Evolutionary conservation across 768 basidiomycete genomes (phyloP).

Genomic region (Pleurotus platypus): DNA sequence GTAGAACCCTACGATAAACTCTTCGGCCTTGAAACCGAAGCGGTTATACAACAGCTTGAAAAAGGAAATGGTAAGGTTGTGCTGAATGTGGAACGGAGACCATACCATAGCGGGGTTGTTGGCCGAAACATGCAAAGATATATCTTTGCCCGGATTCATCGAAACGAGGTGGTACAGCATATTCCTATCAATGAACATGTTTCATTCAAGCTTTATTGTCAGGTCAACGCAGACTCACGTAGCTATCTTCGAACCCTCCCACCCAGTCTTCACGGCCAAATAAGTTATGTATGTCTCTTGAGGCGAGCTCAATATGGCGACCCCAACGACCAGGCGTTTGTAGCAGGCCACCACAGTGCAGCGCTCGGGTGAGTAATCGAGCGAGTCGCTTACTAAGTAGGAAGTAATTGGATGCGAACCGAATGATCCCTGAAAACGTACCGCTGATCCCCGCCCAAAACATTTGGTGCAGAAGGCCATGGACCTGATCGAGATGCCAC

Average conservation of each 20-base stretch:
- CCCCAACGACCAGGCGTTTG: slow-evolving; percentile 66
- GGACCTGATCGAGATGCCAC: slow-evolving; percentile 64
- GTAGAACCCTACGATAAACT: slow-evolving; percentile 80
- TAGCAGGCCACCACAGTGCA: slow-evolving; percentile 77
- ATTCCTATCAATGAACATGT: slow-evolving; percentile 34
- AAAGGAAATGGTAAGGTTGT: neutral
- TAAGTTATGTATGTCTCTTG: slow-evolving; percentile 83
- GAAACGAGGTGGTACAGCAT: slow-evolving; percentile 77
- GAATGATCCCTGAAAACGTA: slow-evolving; percentile 23
- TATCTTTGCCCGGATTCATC: slow-evolving; percentile 71
- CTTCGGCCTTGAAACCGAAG: slow-evolving; percentile 86
- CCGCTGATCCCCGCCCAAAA: slow-evolving; percentile 83
- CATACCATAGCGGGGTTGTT: slow-evolving; percentile 77
- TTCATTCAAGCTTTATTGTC: neutral
- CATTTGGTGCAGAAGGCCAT: slow-evolving; percentile 59
- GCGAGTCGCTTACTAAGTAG: slow-evolving; percentile 60
- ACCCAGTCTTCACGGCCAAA: slow-evolving; percentile 72
- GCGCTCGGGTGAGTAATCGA: slow-evolving; percentile 64
- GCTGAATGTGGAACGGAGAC: too few relatives aligned
- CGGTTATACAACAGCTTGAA: slow-evolving; percentile 73
- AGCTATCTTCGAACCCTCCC: slow-evolving; percentile 78
- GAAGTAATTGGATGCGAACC: slow-evolving; percentile 4
- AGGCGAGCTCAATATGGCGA: slow-evolving; percentile 74
- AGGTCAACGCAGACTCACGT: slow-evolving; percentile 40
- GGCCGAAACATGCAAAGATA: slow-evolving; percentile 79